Percentiles rank a stretch among this genome's conserved stretches.
Evolutionary conservation across 2,329 filamentous ascomycete genomes (phyloP).

Genomic region (Metarhizium rileyi): DNA sequence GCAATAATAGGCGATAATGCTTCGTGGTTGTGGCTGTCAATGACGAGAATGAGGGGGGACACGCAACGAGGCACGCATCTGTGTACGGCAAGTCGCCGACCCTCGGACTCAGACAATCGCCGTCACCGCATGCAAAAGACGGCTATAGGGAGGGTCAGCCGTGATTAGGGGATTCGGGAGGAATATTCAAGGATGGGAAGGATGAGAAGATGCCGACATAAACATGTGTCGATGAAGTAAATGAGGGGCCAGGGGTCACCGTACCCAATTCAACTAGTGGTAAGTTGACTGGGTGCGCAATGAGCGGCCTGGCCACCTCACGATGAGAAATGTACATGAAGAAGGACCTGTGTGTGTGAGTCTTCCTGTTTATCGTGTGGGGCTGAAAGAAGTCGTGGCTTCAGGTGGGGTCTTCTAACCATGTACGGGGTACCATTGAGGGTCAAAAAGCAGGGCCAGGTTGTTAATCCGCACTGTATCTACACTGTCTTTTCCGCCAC

Average conservation of each 20-base stretch:
- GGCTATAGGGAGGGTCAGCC: background rate
- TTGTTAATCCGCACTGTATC: background rate
- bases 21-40: background rate
- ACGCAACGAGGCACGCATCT: constrained; percentile 3
- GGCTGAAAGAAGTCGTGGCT: background rate
- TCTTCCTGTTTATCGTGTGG: background rate
- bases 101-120: background rate
- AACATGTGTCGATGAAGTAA: background rate
- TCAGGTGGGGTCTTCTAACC: background rate
- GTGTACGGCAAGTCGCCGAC: background rate
- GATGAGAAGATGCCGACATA: background rate
- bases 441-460: background rate
- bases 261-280: background rate
- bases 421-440: background rate
- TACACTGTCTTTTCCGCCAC: background rate
- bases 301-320: constrained; percentile 2
- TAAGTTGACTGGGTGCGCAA: background rate
- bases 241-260: background rate
- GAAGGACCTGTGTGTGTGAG: background rate
- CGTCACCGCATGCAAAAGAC: background rate
- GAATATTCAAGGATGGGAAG: background rate
- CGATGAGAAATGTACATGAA: background rate
- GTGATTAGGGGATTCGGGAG: background rate
- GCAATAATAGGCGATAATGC: background rate
- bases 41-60: background rate